Base-by-base conservation (phyloP, 257 asterid species). In the Solanum rostratum region DNA sequence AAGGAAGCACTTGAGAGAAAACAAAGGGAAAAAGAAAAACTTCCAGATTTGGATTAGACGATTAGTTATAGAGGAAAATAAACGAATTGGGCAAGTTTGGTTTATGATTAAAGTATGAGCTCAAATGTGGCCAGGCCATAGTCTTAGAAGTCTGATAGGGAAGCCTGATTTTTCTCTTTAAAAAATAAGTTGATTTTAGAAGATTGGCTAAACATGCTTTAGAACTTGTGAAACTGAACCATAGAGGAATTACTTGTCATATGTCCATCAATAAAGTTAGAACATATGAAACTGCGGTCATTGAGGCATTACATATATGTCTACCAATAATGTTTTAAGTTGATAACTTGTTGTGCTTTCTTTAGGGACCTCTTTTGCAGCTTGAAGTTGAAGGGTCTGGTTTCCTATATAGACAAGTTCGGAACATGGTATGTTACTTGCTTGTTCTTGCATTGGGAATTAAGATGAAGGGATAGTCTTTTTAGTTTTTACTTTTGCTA, bases 341-440 rank as follows among this genome's bases (percentile, higher is more conserved):
- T 29, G 76, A 27, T 55, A 20, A 29, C 33, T 74, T 82, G 33
- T 37, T 24, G 52, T 86, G 54, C 27, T 87, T 86, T 81, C 63
- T 87, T 86, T 87, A 94, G 99, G 98, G 99, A 63, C 95, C 94
- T 85, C 86, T 94, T 45, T 84, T 96, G 92, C 98, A 90, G 87
- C 92, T 95, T 86, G 97, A 95, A 88, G 97, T 95, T 45, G 98
- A 95, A 91, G 99, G 98, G 59, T 90, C 98, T 63, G 98, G 98
- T 49, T 96, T 96, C 89, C 87, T 95, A 69, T 96, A 93, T 74
- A 86, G 98, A 89, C 99, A 94, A 95, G 98, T 95, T 86, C 92
- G 98, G 57, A 96, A 96, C 92, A 96, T 96, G 97, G 99, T 96
- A 93, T 20, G 71, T 65, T 45, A 41, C 41, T 55, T 45, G 50